Percentiles rank a stretch among this genome's conserved stretches.
These are phyloP conservation scores for Serpula lacrymans DNA, from an alignment of 768 basidiomycete genomes.

Conservation along the genomic window DNA sequence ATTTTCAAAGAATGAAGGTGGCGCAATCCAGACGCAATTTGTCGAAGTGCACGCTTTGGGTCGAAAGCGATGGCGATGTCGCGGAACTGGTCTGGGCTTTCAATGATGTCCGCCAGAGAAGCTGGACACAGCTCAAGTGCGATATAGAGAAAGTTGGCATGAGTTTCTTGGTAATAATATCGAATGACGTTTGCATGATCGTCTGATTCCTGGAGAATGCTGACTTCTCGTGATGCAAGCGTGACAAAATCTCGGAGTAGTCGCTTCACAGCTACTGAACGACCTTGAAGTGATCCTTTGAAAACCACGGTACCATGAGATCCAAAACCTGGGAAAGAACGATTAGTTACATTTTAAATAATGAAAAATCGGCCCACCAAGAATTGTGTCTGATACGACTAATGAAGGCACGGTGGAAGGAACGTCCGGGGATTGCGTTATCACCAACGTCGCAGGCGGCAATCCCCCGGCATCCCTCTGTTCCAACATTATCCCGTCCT, in stretches of 20 bases:
- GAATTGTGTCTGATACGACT: slow-evolving; percentile 66
- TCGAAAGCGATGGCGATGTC: slow-evolving; percentile 79
- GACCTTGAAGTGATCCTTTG: slow-evolving; percentile 92
- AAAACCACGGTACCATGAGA: slow-evolving; percentile 97
- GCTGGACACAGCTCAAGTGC: slow-evolving; percentile 94
- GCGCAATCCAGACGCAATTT: slow-evolving; percentile 83
- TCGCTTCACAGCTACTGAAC: slow-evolving; percentile 98
- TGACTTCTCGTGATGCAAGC: slow-evolving; percentile 89
- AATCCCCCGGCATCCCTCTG: slow-evolving; percentile 16
- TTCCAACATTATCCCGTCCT: slow-evolving; percentile 9
- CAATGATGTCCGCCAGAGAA: slow-evolving; percentile 83
- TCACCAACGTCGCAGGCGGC: slow-evolving; percentile 16
- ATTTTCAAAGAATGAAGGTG: slow-evolving; percentile 94
- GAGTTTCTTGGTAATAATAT: slow-evolving; percentile 95
- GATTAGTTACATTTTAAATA: no score
- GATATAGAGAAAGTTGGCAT: slow-evolving; percentile 93
- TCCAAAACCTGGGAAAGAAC: slow-evolving; percentile 65
- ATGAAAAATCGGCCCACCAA: slow-evolving; percentile 49
- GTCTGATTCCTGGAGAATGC: slow-evolving; percentile 93
- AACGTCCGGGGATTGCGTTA: slow-evolving; percentile 18
- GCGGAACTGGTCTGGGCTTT: slow-evolving; percentile 72
- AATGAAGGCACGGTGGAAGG: slow-evolving; percentile 43
- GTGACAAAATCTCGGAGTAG: slow-evolving; percentile 94
- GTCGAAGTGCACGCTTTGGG: slow-evolving; percentile 81
- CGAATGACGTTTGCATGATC: slow-evolving; percentile 98